A percentile compares a stretch with the other conserved stretches of the same genome.
Conservation (phyloP, 495 filamentous ascomycete genomes). For the Letharia lupina region DNA sequence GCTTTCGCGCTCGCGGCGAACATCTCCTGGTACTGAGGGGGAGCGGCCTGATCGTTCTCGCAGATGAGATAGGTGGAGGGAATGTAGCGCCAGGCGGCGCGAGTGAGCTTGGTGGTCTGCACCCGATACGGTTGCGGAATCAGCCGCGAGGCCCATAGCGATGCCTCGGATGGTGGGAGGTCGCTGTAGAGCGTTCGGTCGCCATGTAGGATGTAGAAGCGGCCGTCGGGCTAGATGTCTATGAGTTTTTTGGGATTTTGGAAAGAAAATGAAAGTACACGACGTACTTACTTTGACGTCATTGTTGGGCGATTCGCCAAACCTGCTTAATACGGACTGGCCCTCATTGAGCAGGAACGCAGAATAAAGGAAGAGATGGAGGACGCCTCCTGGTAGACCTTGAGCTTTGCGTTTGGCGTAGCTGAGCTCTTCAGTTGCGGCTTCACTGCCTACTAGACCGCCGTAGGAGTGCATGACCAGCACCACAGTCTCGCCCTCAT, state of each 20-base stretch:
- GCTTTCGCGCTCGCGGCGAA: conserved; percentile 24
- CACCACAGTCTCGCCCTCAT: conserved; percentile 27
- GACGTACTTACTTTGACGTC: not conserved
- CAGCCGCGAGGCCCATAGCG: conserved; percentile 22
- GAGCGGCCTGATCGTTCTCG: conserved; percentile 37
- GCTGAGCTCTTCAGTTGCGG: conserved; percentile 33
- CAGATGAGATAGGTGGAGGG: conserved; percentile 44
- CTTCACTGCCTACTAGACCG: conserved; percentile 35
- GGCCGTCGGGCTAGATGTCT: conserved; percentile 6
- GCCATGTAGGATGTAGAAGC: conserved; percentile 3
- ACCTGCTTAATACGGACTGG: conserved; percentile 20
- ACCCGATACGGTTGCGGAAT: conserved; percentile 20
- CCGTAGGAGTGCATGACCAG: conserved; percentile 39
- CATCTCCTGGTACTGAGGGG: conserved; percentile 31
- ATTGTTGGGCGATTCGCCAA: conserved; percentile 21
- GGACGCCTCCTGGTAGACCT: conserved; percentile 35
- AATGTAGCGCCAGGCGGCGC: conserved; percentile 40
- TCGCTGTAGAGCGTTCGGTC: conserved; percentile 25
- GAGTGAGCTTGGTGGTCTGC: conserved; percentile 28
- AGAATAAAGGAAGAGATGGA: conserved; percentile 33
- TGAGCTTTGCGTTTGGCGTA: conserved; percentile 27
- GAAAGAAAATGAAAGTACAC: not conserved
- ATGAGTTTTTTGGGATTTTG: not conserved
- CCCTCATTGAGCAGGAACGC: conserved; percentile 32
- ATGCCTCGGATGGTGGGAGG: conserved; percentile 24